Evolutionary conservation across 495 filamentous ascomycete genomes (phyloP).

Genomic region (Penicillium coffeae): DNA sequence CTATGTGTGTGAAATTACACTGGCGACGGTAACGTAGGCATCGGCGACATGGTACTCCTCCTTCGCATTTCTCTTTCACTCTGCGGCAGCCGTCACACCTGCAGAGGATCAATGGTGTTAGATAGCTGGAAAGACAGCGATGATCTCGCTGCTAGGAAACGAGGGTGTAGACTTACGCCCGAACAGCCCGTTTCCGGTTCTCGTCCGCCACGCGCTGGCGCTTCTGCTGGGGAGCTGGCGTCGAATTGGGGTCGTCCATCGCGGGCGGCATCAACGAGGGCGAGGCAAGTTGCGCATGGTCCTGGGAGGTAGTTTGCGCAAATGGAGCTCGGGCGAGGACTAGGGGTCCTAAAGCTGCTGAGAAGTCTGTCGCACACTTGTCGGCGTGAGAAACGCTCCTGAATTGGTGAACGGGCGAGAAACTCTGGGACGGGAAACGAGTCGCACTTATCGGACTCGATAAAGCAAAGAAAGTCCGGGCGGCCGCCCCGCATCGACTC

Average conservation of each 20-base stretch:
- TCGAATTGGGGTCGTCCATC: constrained; percentile 26
- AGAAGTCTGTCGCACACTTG: too few relatives aligned
- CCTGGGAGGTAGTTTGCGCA: constrained; percentile 13
- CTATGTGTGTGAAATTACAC: constrained; percentile 46
- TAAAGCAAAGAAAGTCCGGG: constrained; percentile 7
- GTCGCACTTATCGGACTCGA: constrained; percentile 14
- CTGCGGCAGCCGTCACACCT: constrained; percentile 48
- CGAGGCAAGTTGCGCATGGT: constrained; percentile 26
- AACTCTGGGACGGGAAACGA: neutral
- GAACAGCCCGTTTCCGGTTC: constrained; percentile 47
- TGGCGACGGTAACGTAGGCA: constrained; percentile 46
- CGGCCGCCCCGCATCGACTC: constrained; percentile 19
- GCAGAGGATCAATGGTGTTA: constrained; percentile 10
- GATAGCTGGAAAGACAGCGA: too few relatives aligned
- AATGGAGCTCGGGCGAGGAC: constrained; percentile 9
- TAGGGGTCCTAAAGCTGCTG: neutral
- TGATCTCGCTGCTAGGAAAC: too few relatives aligned
- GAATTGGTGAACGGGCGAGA: neutral
- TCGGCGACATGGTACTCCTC: constrained; percentile 47
- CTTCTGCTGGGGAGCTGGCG: constrained; percentile 35
- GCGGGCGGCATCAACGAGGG: constrained; percentile 16
- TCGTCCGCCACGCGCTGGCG: constrained; percentile 47
- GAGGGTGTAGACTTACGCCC: constrained; percentile 30
- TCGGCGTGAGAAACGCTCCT: neutral
- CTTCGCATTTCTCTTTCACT: constrained; percentile 51